Percentiles rank a stretch among this genome's conserved stretches.
phyloP scores from a whole-genome alignment of 78 protist genomes.

The Planoprotostelium fungivorum region DNA sequence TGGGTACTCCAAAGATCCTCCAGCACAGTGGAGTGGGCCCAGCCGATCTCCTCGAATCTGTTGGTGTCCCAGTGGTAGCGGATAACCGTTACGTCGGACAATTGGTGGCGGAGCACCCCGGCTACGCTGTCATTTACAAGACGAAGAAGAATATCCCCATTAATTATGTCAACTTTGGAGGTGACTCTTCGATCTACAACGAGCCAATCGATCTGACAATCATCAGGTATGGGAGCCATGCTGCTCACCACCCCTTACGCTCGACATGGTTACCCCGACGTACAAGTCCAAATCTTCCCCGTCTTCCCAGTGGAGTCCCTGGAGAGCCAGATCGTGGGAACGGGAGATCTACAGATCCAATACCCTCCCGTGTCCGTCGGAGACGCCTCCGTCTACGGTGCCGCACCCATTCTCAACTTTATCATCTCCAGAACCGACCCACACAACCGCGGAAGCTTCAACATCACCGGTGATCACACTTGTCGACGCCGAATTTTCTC shows the following conservation, averaged over 20 bases:
- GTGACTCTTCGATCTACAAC: no score
- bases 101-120: background rate
- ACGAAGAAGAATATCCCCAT: background rate
- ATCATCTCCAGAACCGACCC: background rate
- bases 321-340: background rate
- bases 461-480: no score
- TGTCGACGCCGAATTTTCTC: no score
- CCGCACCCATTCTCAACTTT: background rate
- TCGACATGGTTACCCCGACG: background rate
- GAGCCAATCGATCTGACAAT: no score
- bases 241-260: background rate
- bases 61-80: background rate
- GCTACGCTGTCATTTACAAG: background rate
- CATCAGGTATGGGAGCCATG: background rate
- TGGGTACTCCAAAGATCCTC: background rate
- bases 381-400: background rate
- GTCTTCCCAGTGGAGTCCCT: background rate
- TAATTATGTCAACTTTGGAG: background rate
- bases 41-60: background rate
- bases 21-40: background rate
- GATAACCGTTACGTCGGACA: background rate
- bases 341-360: background rate
- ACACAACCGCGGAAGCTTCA: background rate
- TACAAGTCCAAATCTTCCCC: background rate
- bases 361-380: background rate